These are phyloP conservation scores for Nigrograna mackinnonii DNA, from an alignment of 2,329 filamentous ascomycete species.

Conservation along the genomic window DNA sequence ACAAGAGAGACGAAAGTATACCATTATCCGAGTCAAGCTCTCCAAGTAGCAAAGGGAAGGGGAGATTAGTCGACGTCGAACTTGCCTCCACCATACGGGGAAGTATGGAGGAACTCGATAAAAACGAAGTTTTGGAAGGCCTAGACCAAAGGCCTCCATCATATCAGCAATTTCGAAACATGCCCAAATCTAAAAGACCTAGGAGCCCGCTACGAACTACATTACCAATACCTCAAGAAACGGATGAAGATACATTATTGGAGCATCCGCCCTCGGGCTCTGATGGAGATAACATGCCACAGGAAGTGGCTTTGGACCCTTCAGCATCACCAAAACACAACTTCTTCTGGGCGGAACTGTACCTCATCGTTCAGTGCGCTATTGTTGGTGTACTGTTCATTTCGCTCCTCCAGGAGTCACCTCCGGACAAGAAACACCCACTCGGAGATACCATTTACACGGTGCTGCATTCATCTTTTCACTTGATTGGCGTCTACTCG, in stretches of 20 bases:
- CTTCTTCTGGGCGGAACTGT: conserved; percentile 88
- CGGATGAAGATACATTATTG: conserved; percentile 53
- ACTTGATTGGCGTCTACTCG: conserved; percentile 89
- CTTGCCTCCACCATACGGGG: conserved; percentile 67
- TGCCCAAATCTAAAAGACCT: conserved; percentile 42
- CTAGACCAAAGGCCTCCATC: conserved; percentile 58
- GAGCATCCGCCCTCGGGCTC: conserved; percentile 52
- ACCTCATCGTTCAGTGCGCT: conserved; percentile 79
- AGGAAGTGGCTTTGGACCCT: conserved; percentile 57
- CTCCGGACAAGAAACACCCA: conserved; percentile 68
- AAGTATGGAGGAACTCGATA: conserved; percentile 46
- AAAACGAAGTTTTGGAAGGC: conserved; percentile 37
- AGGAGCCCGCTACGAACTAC: conserved; percentile 45
- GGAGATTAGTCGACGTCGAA: conserved; percentile 80
- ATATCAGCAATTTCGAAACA: conserved; percentile 59
- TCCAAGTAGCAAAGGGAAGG: conserved; percentile 62
- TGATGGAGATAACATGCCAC: conserved; percentile 58
- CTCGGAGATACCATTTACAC: conserved; percentile 95
- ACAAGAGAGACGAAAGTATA: conserved; percentile 45
- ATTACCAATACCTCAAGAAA: conserved; percentile 52
- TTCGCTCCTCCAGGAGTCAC: conserved; percentile 84
- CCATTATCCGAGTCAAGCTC: conserved; percentile 45
- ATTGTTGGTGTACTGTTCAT: conserved; percentile 88
- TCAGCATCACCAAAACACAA: conserved; percentile 65
- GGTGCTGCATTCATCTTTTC: conserved; percentile 81